Percentiles rank a stretch among this genome's conserved stretches.
Conservation (phyloP, 1,284 basidiomycete genomes). For the Blastosporella zonata region DNA sequence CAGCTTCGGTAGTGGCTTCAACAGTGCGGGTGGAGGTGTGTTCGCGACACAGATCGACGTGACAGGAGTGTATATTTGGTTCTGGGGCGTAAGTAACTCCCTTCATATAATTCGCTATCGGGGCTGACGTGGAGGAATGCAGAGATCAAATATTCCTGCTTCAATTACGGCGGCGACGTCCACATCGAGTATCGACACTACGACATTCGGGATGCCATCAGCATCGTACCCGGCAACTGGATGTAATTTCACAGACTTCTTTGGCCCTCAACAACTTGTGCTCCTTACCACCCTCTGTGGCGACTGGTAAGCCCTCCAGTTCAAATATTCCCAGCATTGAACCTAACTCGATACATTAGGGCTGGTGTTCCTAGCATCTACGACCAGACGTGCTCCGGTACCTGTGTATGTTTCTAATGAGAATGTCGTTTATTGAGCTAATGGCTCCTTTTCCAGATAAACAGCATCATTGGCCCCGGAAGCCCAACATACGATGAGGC, state of each 20-base stretch:
- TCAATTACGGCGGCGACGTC: conserved; percentile 34
- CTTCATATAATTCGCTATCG: not conserved
- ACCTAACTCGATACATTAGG: conserved; percentile 30
- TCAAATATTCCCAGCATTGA: not conserved
- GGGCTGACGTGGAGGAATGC: not conserved
- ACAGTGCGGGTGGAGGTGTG: conserved; percentile 66
- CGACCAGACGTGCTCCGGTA: conserved; percentile 33
- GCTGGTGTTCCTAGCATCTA: conserved; percentile 47
- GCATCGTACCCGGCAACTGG: conserved; percentile 35
- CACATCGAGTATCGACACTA: conserved; percentile 43
- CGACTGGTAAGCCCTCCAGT: conserved; percentile 34
- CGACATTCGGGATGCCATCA: conserved; percentile 33
- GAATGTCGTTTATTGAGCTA: conserved; percentile 17
- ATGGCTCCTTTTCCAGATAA: conserved; percentile 22
- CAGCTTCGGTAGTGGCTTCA: conserved; percentile 61
- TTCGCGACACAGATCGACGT: conserved; percentile 69
- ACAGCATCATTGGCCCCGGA: conserved; percentile 38
- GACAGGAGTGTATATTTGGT: conserved; percentile 69
- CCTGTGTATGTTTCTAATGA: conserved; percentile 29
- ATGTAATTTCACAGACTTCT: conserved; percentile 50
- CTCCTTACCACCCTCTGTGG: conserved; percentile 55
- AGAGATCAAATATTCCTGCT: conserved; percentile 37
- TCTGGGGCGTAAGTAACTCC: conserved; percentile 56
- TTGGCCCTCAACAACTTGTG: conserved; percentile 51
- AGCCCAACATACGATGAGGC: conserved; percentile 45